Evolutionary conservation across 441 rosid species (phyloP).

Genomic region (Flueggea neowawraea): DNA sequence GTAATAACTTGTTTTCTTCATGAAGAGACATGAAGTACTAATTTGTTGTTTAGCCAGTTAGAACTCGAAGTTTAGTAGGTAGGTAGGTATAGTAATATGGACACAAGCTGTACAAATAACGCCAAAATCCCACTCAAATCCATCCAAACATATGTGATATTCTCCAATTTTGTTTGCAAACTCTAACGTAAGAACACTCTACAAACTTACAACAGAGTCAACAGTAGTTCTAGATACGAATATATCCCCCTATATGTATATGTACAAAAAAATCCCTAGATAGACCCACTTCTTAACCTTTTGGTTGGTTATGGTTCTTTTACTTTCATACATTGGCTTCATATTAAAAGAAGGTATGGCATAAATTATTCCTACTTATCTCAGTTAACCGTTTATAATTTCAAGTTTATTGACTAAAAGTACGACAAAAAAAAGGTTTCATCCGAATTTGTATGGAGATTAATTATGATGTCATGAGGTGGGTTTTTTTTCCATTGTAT

Average conservation of each 20-base stretch:
- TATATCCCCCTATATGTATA: neutral
- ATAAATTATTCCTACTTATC: no score
- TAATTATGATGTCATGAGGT: conserved; percentile 11
- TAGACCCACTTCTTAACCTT: conserved; percentile 7
- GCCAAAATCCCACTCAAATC: conserved; percentile 50
- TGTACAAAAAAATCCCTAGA: conserved; percentile 7
- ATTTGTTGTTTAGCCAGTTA: conserved; percentile 19
- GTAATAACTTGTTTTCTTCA: conserved; percentile 22
- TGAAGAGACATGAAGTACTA: conserved; percentile 17
- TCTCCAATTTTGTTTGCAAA: conserved; percentile 22
- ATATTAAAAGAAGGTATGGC: no score
- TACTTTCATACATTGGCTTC: neutral
- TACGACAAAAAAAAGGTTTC: no score
- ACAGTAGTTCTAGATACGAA: conserved; percentile 15
- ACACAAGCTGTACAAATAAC: conserved; percentile 10
- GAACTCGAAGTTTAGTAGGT: conserved; percentile 7
- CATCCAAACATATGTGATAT: conserved; percentile 29
- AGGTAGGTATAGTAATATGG: conserved; percentile 7
- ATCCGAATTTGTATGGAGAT: no score
- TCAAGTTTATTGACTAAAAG: no score
- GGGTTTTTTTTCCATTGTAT: conserved; percentile 11
- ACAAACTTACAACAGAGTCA: conserved; percentile 13
- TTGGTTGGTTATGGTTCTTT: conserved; percentile 16
- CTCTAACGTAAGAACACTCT: conserved; percentile 18
- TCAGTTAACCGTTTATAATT: no score